Evolutionary conservation across 225 moss, liverwort and hornwort species (phyloP), one percentile per base, ranked within the genome.

Genomic region (Anthoceros angustus): DNA sequence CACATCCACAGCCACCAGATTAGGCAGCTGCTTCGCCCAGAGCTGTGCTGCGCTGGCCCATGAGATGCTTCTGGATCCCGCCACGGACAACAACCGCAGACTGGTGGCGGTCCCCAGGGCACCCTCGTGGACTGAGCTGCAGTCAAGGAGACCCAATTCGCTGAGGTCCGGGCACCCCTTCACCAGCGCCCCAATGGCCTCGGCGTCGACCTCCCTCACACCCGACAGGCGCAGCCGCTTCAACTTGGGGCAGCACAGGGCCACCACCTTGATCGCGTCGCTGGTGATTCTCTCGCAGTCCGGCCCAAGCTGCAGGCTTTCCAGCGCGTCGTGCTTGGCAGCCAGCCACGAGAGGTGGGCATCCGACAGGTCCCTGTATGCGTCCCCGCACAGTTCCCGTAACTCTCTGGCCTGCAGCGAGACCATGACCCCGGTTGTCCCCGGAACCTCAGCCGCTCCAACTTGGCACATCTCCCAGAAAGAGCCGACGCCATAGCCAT

Each of bases 261-360:
- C 92, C 62, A 92, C 74, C 40, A 89, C 88, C 40, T 79, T 79
- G 61, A 92, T 76, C 41, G 86, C 86, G 72, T 92, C 92, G 70
- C 83, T 85, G 62, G 88, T 92, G 42, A 92, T 77, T 67, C 77
- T 77, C 48, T 92, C 86, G 78, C 88, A 92, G 65, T 92, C 86
- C 16, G 83, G 81, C 43, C 86, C 92, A 12, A 92, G 65, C 75
- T 89, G 92, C 72, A 92, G 71, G 69, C 83, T 86, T 72, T 86
- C 86, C 18, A 92, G 70, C 39, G 64, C 72, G 61, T 82, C 86
- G 71, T 92, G 92, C 1, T 88, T 80, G n/a, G 92, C 92, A 23
- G 83, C 82, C 32, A 92, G 68, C 92, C 88, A 85, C 6, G 86
- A 88, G 24, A 92, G 50, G 9, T 88, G 78, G 3, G 92, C 92